A percentile compares a stretch with the other conserved stretches of the same genome.
These are phyloP conservation scores for Syncephalastrum sp. DNA, from an alignment of 371 early-diverging fungal species.

Conservation along the genomic window DNA sequence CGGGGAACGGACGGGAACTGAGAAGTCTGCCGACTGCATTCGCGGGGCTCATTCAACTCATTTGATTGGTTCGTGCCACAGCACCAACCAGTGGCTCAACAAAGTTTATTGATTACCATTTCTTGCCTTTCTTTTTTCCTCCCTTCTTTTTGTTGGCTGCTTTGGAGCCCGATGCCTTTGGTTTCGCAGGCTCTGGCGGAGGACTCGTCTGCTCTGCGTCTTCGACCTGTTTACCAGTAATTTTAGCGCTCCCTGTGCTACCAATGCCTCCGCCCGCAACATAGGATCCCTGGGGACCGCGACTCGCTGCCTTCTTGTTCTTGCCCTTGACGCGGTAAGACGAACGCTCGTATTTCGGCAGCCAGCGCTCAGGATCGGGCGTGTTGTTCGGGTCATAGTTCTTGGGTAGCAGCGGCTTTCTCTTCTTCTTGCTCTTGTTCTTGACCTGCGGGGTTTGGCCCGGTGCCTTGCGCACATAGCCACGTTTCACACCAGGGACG, in stretches of 20 bases:
- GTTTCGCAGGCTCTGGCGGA: neutral
- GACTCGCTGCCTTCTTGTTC: constrained; percentile 54
- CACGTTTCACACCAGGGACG: constrained; percentile 67
- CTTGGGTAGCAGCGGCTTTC: constrained; percentile 65
- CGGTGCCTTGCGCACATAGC: constrained; percentile 50
- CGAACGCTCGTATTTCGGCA: constrained; percentile 69
- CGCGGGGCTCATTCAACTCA: too few relatives aligned
- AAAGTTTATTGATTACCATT: too few relatives aligned
- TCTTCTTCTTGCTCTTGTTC: constrained; percentile 54
- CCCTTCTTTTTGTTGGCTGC: constrained; percentile 1
- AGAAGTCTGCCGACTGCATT: too few relatives aligned
- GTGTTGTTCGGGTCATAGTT: constrained; percentile 43
- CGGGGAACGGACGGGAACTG: too few relatives aligned
- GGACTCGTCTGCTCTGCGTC: constrained; percentile 3
- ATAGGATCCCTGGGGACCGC: constrained; percentile 61
- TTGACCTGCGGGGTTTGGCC: constrained; percentile 4
- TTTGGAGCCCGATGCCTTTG: constrained; percentile 1
- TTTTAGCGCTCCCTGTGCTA: constrained; percentile 72
- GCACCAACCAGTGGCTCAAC: too few relatives aligned
- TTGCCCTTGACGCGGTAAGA: constrained; percentile 57
- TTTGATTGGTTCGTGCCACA: too few relatives aligned
- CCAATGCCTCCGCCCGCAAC: constrained; percentile 69
- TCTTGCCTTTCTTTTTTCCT: constrained; percentile 3
- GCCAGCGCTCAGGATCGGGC: constrained; percentile 80
- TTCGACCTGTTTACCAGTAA: constrained; percentile 16